Evolutionary conservation across 495 filamentous ascomycete species (phyloP).

Genomic region (Tetracladium setigerum): DNA sequence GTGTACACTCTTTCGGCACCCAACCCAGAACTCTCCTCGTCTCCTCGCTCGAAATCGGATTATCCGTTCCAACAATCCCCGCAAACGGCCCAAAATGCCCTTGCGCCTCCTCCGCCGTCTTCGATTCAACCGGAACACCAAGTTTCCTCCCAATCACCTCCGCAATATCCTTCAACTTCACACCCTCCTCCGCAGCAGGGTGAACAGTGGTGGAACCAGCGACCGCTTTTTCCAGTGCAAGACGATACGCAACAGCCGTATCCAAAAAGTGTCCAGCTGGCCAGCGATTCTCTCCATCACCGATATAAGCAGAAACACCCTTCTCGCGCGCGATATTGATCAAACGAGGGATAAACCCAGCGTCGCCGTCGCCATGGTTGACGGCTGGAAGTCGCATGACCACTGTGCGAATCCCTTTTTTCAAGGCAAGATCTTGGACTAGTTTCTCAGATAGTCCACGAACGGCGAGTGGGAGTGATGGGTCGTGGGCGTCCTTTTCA

Average conservation of each 20-base stretch:
- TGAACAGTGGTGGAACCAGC: conserved; percentile 32
- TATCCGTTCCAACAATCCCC: conserved; percentile 22
- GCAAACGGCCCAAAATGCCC: conserved; percentile 27
- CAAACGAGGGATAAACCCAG: conserved; percentile 28
- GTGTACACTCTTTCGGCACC: conserved; percentile 21
- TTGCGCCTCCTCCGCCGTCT: conserved; percentile 24
- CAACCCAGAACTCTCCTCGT: conserved; percentile 35
- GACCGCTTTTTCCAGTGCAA: conserved; percentile 34
- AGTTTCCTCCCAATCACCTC: conserved; percentile 28
- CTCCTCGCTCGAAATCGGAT: conserved; percentile 33
- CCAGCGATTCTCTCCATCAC: conserved; percentile 35
- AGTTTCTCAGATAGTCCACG: conserved; percentile 27
- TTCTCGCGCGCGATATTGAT: conserved; percentile 26
- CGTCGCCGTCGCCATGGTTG: conserved; percentile 32
- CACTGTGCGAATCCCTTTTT: conserved; percentile 27
- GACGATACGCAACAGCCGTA: conserved; percentile 31
- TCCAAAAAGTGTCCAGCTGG: conserved; percentile 34
- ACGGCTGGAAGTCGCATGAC: conserved; percentile 36
- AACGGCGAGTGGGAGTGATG: not conserved
- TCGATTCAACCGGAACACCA: conserved; percentile 24
- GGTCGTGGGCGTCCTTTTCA: conserved; percentile 20
- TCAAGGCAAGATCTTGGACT: conserved; percentile 19
- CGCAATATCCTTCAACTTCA: conserved; percentile 33
- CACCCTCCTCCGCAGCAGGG: conserved; percentile 32
- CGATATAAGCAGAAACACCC: conserved; percentile 32